phyloP scores from a whole-genome alignment of 495 filamentous ascomycete species.

The Jackrogersella minutella region DNA sequence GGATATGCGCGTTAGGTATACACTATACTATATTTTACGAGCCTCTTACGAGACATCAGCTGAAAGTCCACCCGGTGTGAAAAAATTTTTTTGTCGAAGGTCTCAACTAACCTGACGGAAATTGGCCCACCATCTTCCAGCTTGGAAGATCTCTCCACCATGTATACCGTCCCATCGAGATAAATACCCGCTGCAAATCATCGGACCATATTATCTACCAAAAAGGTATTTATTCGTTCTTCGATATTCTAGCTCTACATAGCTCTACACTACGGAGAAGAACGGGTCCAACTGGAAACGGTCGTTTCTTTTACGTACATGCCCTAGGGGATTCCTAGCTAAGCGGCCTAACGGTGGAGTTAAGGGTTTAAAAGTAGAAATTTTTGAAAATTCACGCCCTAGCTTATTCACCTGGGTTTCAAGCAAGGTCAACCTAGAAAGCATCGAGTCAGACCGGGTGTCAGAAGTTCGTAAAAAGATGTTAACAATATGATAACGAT shows the following conservation, averaged over 20 bases:
- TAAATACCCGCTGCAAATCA: conserved; percentile 24
- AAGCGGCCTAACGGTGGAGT: conserved; percentile 26
- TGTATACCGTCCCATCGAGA: conserved; percentile 17
- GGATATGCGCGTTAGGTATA: too few species aligned
- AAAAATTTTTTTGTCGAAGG: neutral
- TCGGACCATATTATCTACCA: neutral
- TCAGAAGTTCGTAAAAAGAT: neutral
- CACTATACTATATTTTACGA: conserved; percentile 16
- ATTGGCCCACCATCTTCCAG: conserved; percentile 4
- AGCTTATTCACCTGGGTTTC: conserved; percentile 8
- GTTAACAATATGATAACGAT: too few species aligned
- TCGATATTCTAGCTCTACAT: conserved; percentile 4
- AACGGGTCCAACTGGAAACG: conserved; percentile 17
- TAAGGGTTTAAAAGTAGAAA: conserved; percentile 10
- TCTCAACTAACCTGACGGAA: conserved; percentile 13
- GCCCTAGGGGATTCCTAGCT: conserved; percentile 7
- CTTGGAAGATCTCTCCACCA: neutral
- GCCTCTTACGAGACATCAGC: conserved; percentile 28
- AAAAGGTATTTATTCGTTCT: neutral
- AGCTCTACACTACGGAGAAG: conserved; percentile 1
- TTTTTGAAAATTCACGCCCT: conserved; percentile 7
- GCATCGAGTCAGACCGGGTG: conserved; percentile 21
- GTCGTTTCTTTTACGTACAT: conserved; percentile 41
- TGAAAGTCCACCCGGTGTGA: conserved; percentile 16
- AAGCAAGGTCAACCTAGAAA: conserved; percentile 9